A percentile compares a stretch with the other conserved stretches of the same genome.
Evolutionary conservation across 805 yeast species (phyloP).

Genomic region (Ogataea pilisensis): DNA sequence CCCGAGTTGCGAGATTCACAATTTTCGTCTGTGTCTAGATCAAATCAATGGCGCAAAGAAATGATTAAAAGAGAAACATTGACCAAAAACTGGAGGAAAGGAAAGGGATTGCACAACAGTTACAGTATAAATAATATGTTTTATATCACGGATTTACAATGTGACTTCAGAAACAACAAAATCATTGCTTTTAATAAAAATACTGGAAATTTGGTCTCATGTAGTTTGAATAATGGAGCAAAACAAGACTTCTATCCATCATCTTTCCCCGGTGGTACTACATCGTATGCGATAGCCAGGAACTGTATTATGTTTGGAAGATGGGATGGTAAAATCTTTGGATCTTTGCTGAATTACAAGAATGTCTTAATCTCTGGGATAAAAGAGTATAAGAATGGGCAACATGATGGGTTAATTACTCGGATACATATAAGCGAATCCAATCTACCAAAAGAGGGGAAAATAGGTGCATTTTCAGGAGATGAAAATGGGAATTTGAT

Average conservation of each 20-base stretch:
- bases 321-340: constrained; percentile 32
- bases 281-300: constrained; percentile 26
- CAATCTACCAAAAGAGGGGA: constrained; percentile 23
- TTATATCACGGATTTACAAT: constrained; percentile 23
- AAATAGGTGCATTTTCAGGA: constrained; percentile 28
- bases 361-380: constrained; percentile 22
- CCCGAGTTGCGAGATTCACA: constrained; percentile 24
- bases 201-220: constrained; percentile 22
- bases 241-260: constrained; percentile 19
- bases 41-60: constrained; percentile 44
- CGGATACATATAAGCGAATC: constrained; percentile 17
- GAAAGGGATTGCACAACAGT: constrained; percentile 22
- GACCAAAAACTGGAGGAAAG: constrained; percentile 37
- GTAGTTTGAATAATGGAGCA: constrained; percentile 23
- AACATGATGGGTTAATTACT: constrained; percentile 24
- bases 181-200: constrained; percentile 22
- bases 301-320: constrained; percentile 29
- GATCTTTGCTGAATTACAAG: constrained; percentile 24
- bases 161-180: constrained; percentile 25
- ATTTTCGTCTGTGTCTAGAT: constrained; percentile 44
- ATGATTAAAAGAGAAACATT: constrained; percentile 36
- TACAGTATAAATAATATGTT: constrained; percentile 15
- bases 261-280: constrained; percentile 28
- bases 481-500: constrained; percentile 27
- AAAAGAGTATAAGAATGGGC: constrained; percentile 14